Conservation (phyloP, 192 early-diverging fungal species). For the Spinellus fusiger region DNA sequence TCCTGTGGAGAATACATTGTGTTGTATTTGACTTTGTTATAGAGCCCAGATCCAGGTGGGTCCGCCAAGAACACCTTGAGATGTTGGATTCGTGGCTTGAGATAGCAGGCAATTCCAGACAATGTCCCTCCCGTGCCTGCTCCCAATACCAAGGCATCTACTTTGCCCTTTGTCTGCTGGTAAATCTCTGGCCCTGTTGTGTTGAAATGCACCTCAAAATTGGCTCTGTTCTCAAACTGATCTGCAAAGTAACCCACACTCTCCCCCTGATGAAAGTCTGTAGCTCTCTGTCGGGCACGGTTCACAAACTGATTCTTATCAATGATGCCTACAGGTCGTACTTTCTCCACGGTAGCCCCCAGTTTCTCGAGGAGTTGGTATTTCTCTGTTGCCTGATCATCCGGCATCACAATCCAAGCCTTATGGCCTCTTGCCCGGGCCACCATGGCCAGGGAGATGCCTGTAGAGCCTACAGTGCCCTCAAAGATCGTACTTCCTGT, state of each 20-base stretch:
- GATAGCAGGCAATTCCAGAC: slow-evolving; percentile 80
- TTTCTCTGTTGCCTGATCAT: slow-evolving; percentile 90
- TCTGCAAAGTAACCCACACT: slow-evolving; percentile 71
- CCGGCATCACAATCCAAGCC: slow-evolving; percentile 95
- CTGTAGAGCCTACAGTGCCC: slow-evolving; percentile 94
- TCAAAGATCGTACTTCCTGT: slow-evolving; percentile 82
- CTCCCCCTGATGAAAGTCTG: slow-evolving; percentile 45
- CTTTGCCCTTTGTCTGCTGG: slow-evolving; percentile 54
- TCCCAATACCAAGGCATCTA: slow-evolving; percentile 88
- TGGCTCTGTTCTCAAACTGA: slow-evolving; percentile 93
- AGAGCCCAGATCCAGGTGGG: slow-evolving; percentile 89
- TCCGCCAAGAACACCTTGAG: slow-evolving; percentile 78
- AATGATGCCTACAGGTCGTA: slow-evolving; percentile 85
- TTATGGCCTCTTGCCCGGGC: slow-evolving; percentile 84
- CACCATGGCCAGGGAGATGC: slow-evolving; percentile 91
- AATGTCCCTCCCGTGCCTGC: slow-evolving; percentile 91
- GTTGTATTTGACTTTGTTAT: slow-evolving; percentile 84
- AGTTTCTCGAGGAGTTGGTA: slow-evolving; percentile 75
- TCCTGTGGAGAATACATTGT: slow-evolving; percentile 88
- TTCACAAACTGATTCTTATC: slow-evolving; percentile 92
- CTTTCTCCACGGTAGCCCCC: slow-evolving; percentile 86
- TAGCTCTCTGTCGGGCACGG: slow-evolving; percentile 70
- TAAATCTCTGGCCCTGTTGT: slow-evolving; percentile 92
- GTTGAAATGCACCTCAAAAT: slow-evolving; percentile 70
- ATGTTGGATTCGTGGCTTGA: slow-evolving; percentile 60